phyloP scores from a whole-genome alignment of 1,284 basidiomycete genomes.

The Heliocybe sulcata region DNA sequence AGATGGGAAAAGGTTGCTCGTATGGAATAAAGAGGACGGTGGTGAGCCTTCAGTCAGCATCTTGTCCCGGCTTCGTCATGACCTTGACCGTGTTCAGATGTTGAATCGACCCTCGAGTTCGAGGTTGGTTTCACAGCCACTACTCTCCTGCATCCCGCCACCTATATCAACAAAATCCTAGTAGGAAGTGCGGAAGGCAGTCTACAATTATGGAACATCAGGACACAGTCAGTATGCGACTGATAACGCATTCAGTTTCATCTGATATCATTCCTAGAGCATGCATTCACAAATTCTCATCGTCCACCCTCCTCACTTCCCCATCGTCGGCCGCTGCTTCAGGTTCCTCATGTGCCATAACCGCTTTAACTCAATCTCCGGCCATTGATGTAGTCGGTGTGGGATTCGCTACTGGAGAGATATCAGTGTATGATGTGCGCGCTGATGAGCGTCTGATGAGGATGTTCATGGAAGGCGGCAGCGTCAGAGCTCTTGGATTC shows the following conservation, averaged over 20 bases:
- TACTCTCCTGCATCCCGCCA: constrained; percentile 85
- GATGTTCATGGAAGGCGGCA: constrained; percentile 83
- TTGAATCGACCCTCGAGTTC: constrained; percentile 66
- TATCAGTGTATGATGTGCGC: constrained; percentile 86
- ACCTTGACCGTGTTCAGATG: constrained; percentile 26
- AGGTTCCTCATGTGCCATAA: constrained; percentile 52
- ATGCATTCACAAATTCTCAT: constrained; percentile 58
- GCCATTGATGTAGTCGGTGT: constrained; percentile 94
- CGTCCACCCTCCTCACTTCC: constrained; percentile 40
- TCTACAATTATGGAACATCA: constrained; percentile 93
- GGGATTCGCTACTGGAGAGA: constrained; percentile 83
- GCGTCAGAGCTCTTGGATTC: constrained; percentile 75
- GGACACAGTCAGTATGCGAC: constrained; percentile 55
- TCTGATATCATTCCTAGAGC: constrained; percentile 31
- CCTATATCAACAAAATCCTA: constrained; percentile 95
- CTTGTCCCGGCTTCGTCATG: constrained; percentile 1
- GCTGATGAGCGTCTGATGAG: constrained; percentile 85
- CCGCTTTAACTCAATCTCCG: constrained; percentile 83
- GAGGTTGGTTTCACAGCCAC: constrained; percentile 79
- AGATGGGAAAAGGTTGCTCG: constrained; percentile 72
- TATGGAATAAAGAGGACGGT: constrained; percentile 69
- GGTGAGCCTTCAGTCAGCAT: constrained; percentile 32
- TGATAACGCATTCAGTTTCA: constrained; percentile 3
- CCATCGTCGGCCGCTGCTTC: constrained; percentile 30
- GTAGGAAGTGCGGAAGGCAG: constrained; percentile 79